These are phyloP conservation scores for Hygrophoropsis aurantiaca DNA, from an alignment of 768 basidiomycete species.

Conservation along the genomic window DNA sequence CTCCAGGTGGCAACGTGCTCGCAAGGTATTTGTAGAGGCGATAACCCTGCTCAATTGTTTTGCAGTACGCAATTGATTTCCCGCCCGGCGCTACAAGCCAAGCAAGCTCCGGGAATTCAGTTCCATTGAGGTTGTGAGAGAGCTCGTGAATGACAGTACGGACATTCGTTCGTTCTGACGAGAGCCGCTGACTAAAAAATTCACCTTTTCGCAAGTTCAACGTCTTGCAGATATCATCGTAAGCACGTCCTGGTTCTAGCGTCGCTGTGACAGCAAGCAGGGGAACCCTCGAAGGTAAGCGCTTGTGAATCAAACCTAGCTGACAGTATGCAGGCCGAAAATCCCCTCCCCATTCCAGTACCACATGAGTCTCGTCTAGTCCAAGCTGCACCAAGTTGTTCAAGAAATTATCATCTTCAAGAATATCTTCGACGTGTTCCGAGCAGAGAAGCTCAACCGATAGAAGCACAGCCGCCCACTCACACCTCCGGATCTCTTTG, in stretches of 20 bases:
- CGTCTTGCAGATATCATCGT: too few relatives aligned
- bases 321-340: neutral
- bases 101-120: neutral
- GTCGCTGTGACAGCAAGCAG: conserved; percentile 21
- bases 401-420: too few relatives aligned
- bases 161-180: neutral
- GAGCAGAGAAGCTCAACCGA: too few relatives aligned
- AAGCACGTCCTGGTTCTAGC: conserved; percentile 16
- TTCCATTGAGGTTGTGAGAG: neutral
- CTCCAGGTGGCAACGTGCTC: neutral
- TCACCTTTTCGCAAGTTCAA: too few relatives aligned
- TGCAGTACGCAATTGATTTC: conserved; percentile 7
- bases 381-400: neutral
- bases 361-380: too few relatives aligned
- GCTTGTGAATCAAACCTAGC: neutral
- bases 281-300: too few relatives aligned
- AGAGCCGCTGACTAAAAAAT: neutral
- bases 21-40: conserved; percentile 7
- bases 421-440: too few relatives aligned
- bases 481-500: too few relatives aligned
- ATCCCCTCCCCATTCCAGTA: neutral
- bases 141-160: neutral
- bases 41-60: conserved; percentile 8
- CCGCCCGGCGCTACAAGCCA: neutral
- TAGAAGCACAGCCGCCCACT: too few relatives aligned